Evolutionary conservation across 805 yeast genomes (phyloP), one percentile per base, ranked within the genome.

Genomic region (Pichia nanzhaoensis): DNA sequence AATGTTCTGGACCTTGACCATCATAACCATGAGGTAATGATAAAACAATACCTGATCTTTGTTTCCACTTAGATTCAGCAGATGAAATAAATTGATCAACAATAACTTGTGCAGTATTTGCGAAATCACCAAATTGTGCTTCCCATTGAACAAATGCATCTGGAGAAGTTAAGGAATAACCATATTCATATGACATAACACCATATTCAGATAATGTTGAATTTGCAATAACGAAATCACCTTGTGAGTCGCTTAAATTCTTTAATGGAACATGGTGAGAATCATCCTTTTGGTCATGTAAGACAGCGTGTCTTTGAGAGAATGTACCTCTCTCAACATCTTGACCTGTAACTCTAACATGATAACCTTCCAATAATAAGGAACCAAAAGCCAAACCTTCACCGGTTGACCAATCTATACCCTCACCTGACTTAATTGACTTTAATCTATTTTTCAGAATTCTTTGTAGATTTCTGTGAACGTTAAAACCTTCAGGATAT

Each of bases 281-380:
- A 69, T 90, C 97, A 40, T 85, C 81, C 45, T 79, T 73, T 73
- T 93, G 99, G 69, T 93, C 99, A 67, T 93, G 99, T 66, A 93
- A 75, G 39, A 93, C 97, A 48, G 98, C 91, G 65, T 93, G 99
- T 73, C 99, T 91, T 75, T 93, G 99, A 45, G 99, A 93, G 78
- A 93, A 91, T 34, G 99, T 93, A 75, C 99, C 99, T 80, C 99
- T 89, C 78, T 93, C 99, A 55, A 93, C 98, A 78, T 93, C 99
- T 75, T 93, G 98, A 66, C 99, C 99, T 39, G 96, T 86, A 42
- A 93, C 84, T 75, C 99, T 86, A 49, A 93, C 95, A 59, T 91
- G 95, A 71, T 83, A 84, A 53, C 99, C 99, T 71, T 93, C 99
- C 60, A 81, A 65, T 44, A 82, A 83, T 56, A 93, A 75, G 42